Conservation (phyloP, 257 asterid genomes). For the Orobanche coerulescens region DNA sequence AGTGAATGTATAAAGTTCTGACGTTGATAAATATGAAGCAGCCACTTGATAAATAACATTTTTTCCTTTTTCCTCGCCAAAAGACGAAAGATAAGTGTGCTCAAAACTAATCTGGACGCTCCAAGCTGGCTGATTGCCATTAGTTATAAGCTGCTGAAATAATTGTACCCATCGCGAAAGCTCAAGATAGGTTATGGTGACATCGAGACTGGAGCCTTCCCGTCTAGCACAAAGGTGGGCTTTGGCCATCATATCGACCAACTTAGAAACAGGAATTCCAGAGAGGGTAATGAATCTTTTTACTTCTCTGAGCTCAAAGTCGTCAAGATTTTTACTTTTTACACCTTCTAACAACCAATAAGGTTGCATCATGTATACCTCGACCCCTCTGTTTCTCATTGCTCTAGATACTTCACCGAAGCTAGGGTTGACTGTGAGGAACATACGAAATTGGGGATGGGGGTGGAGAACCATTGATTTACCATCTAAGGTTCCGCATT, state of each 20-base stretch:
- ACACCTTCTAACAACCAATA: constrained; percentile 43
- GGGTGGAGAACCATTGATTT: constrained; percentile 78
- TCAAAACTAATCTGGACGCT: constrained; percentile 86
- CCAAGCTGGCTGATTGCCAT: constrained; percentile 72
- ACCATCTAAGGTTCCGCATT: constrained; percentile 90
- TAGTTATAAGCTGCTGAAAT: constrained; percentile 59
- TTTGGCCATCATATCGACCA: constrained; percentile 76
- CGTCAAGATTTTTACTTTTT: constrained; percentile 27
- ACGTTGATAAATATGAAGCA: constrained; percentile 33
- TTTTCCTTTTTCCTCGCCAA: constrained; percentile 69
- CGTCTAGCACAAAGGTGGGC: constrained; percentile 71
- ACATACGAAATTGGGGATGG: constrained; percentile 87
- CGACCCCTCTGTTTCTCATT: constrained; percentile 97
- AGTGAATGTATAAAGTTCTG: constrained; percentile 34
- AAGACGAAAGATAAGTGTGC: constrained; percentile 79
- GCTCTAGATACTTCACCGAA: constrained; percentile 97
- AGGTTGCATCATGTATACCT: constrained; percentile 74
- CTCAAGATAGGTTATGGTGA: constrained; percentile 71
- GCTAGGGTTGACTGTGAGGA: constrained; percentile 83
- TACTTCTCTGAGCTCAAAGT: constrained; percentile 60
- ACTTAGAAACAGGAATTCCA: constrained; percentile 66
- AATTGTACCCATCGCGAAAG: constrained; percentile 91
- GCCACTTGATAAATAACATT: constrained; percentile 44
- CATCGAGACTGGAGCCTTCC: constrained; percentile 53
- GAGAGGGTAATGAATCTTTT: constrained; percentile 61